Evolutionary conservation across 768 basidiomycete genomes (phyloP).

Genomic region (Lactarius akahatsu): DNA sequence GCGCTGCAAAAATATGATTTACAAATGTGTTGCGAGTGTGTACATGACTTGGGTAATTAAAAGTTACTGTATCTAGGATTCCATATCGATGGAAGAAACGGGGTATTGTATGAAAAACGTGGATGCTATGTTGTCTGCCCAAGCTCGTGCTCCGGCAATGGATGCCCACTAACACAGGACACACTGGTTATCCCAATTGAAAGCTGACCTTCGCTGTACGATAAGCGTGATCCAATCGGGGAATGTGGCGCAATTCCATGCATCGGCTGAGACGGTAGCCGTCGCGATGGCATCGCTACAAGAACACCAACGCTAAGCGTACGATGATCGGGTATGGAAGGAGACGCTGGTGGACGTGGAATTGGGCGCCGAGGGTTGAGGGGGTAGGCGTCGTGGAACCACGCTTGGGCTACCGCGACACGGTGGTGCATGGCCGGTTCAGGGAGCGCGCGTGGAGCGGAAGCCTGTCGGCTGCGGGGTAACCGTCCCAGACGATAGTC

Average conservation of each 20-base stretch:
- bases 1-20: neutral
- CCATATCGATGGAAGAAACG: too few species aligned
- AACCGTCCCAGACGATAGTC: neutral
- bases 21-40: neutral
- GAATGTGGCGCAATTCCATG: neutral
- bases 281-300: conserved; percentile 25
- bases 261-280: neutral
- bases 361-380: neutral
- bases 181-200: conserved; percentile 11
- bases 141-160: neutral
- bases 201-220: conserved; percentile 10
- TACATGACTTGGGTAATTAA: neutral
- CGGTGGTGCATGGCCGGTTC: neutral
- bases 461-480: neutral
- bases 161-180: neutral
- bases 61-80: neutral
- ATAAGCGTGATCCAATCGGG: neutral
- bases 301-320: conserved; percentile 23
- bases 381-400: neutral
- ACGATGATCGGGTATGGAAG: neutral
- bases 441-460: neutral
- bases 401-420: conserved; percentile 10
- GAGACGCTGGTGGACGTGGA: neutral
- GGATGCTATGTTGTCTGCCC: neutral
- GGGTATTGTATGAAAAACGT: too few species aligned